phyloP scores from a whole-genome alignment of 2,329 filamentous ascomycete genomes.

The Diaporthe citri region DNA sequence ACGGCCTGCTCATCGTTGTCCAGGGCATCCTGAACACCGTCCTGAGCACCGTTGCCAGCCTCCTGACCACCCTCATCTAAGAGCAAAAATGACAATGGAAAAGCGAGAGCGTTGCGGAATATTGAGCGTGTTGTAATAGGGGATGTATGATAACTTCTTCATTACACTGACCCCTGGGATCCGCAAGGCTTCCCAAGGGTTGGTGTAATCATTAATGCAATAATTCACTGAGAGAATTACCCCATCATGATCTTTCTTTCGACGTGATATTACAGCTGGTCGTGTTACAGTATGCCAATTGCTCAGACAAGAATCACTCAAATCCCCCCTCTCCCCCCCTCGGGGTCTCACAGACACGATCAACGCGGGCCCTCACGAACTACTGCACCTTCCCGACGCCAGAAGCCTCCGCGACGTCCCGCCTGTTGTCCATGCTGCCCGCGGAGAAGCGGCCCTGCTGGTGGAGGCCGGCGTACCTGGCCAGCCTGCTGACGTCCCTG shows the following conservation, averaged over 20 bases:
- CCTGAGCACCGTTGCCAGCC: constrained; percentile 42
- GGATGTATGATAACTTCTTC: constrained; percentile 25
- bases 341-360: too few relatives aligned
- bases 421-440: constrained; percentile 6
- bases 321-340: background rate
- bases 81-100: background rate
- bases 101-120: constrained; percentile 12
- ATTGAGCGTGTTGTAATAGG: constrained; percentile 26
- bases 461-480: constrained; percentile 43
- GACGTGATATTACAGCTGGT: background rate
- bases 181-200: background rate
- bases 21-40: constrained; percentile 43
- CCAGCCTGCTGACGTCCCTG: constrained; percentile 51
- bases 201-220: constrained; percentile 28
- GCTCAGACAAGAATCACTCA: background rate
- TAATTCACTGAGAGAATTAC: constrained; percentile 24
- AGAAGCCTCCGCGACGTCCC: background rate
- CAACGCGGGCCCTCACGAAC: background rate
- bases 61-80: constrained; percentile 42
- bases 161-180: constrained; percentile 4
- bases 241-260: background rate
- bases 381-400: background rate
- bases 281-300: background rate
- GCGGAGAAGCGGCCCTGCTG: background rate
- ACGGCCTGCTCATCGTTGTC: constrained; percentile 44